Conservation (phyloP, 139 green algal species). For the Marvania coccoides region DNA sequence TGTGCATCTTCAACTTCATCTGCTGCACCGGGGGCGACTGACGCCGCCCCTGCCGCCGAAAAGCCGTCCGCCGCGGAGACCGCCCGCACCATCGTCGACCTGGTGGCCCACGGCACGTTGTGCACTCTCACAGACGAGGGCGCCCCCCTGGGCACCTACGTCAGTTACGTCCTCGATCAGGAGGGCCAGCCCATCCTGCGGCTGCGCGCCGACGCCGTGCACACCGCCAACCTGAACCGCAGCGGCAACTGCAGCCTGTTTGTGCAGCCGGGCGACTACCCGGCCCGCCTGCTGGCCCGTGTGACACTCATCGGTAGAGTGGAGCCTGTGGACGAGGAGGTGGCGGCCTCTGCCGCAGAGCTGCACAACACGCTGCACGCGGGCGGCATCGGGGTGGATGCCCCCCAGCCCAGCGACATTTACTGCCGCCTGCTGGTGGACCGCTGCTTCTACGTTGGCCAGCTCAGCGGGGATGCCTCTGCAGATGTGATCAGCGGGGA, state of each 20-base stretch:
- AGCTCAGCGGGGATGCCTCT: constrained; percentile 16
- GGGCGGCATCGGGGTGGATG: constrained; percentile 28
- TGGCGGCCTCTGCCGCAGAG: constrained; percentile 22
- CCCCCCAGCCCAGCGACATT: constrained; percentile 18
- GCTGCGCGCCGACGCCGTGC: constrained; percentile 51
- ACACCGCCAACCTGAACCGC: constrained; percentile 62
- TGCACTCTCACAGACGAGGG: constrained; percentile 50
- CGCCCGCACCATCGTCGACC: constrained; percentile 64
- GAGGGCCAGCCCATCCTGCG: constrained; percentile 60
- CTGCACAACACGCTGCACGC: constrained; percentile 26
- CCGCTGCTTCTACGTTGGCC: constrained; percentile 49
- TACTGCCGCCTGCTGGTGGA: constrained; percentile 43
- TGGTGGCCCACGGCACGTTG: constrained; percentile 64
- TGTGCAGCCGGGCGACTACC: constrained; percentile 64
- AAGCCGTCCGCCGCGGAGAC: constrained; percentile 50
- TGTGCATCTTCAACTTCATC: too few relatives aligned
- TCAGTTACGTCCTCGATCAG: constrained; percentile 67
- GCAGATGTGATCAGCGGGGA: constrained; percentile 22
- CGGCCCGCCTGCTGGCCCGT: constrained; percentile 60
- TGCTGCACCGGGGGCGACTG: not conserved
- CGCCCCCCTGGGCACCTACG: constrained; percentile 67
- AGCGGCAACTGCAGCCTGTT: constrained; percentile 64
- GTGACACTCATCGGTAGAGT: constrained; percentile 67
- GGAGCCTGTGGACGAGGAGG: constrained; percentile 19
- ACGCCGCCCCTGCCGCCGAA: not conserved